phyloP scores from a whole-genome alignment of 1,284 basidiomycete species.

The Sanghuangporus weigelae region DNA sequence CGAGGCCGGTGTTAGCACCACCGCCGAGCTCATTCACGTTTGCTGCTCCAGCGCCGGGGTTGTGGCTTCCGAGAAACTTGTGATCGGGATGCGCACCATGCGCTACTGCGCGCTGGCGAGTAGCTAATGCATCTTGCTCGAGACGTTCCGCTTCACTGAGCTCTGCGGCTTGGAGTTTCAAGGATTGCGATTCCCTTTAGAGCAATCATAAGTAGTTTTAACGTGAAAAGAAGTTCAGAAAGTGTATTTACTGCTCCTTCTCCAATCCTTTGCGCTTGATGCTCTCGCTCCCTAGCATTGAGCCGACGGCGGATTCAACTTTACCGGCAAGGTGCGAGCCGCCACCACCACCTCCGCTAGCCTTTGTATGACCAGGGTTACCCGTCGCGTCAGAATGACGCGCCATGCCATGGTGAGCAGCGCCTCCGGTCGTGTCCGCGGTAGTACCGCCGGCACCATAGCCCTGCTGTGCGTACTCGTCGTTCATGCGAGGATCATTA shows the following conservation, averaged over 20 bases:
- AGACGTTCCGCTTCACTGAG: conserved; percentile 50
- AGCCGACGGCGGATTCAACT: conserved; percentile 43
- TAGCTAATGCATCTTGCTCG: conserved; percentile 43
- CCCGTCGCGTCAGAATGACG: conserved; percentile 7
- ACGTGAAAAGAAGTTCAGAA: not conserved
- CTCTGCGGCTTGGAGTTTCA: conserved; percentile 43
- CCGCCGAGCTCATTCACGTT: conserved; percentile 10
- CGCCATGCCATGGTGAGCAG: conserved; percentile 9
- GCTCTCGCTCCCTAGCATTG: conserved; percentile 40
- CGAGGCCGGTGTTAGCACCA: not conserved
- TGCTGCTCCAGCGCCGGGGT: conserved; percentile 9
- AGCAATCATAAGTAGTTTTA: not conserved
- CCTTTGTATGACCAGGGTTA: conserved; percentile 1
- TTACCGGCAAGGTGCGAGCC: conserved; percentile 37
- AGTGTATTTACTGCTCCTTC: conserved; percentile 41
- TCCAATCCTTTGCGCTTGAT: conserved; percentile 46
- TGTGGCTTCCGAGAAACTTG: conserved; percentile 9
- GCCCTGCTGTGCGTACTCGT: not conserved
- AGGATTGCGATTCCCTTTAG: conserved; percentile 38
- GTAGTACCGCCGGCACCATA: not conserved
- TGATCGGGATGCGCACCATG: conserved; percentile 33
- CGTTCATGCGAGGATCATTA: not conserved
- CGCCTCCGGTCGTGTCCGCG: not conserved
- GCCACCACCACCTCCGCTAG: conserved; percentile 20
- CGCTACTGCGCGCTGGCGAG: conserved; percentile 47